These are phyloP conservation scores for Boletus reticuloceps DNA, from an alignment of 768 basidiomycete genomes.

Conservation along the genomic window DNA sequence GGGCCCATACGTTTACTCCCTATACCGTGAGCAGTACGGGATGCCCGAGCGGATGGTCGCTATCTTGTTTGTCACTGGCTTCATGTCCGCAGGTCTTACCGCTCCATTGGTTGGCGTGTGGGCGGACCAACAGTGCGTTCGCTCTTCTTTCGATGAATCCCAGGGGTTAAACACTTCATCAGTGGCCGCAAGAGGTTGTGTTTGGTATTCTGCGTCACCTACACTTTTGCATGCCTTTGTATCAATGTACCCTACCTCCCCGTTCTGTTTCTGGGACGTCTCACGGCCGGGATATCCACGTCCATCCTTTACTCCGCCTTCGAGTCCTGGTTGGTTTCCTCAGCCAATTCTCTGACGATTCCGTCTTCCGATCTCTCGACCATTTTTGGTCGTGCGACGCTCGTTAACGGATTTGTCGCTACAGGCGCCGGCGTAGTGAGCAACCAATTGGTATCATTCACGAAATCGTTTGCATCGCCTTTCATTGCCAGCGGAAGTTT, in stretches of 20 bases:
- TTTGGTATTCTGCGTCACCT: conserved; percentile 69
- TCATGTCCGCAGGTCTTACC: conserved; percentile 63
- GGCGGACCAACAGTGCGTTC: conserved; percentile 64
- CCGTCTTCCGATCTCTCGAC: conserved; percentile 57
- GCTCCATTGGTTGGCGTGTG: conserved; percentile 73
- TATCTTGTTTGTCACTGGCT: conserved; percentile 74
- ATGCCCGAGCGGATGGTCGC: conserved; percentile 66
- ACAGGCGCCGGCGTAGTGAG: conserved; percentile 62
- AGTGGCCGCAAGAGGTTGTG: conserved; percentile 71
- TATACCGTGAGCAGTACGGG: conserved; percentile 66
- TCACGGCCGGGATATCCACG: conserved; percentile 69
- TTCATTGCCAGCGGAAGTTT: conserved; percentile 62
- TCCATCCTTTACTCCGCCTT: conserved; percentile 76
- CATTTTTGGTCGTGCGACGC: conserved; percentile 72
- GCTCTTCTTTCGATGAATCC: not conserved
- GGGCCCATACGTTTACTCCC: conserved; percentile 75
- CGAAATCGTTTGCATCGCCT: conserved; percentile 55
- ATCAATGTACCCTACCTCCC: conserved; percentile 57
- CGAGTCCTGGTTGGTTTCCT: conserved; percentile 74
- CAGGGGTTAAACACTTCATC: not conserved
- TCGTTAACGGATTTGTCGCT: conserved; percentile 73
- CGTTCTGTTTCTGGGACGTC: conserved; percentile 58
- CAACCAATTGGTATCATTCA: conserved; percentile 58
- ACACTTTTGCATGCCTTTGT: conserved; percentile 56
- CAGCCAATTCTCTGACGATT: conserved; percentile 50